Evolutionary conservation across 2,329 filamentous ascomycete genomes (phyloP).

Genomic region (Colletotrichum sp.): DNA sequence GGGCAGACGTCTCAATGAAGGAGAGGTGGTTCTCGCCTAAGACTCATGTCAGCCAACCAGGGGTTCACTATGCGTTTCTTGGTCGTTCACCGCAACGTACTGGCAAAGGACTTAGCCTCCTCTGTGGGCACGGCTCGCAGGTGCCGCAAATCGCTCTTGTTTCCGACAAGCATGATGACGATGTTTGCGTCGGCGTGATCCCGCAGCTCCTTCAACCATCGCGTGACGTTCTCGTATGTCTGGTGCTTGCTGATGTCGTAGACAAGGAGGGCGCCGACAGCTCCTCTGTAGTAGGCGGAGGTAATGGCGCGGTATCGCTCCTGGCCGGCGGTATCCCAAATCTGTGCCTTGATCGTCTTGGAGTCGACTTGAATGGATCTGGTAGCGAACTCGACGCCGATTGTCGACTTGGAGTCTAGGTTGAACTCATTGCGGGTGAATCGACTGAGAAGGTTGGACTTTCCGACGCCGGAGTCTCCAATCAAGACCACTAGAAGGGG

Average conservation of each 20-base stretch:
- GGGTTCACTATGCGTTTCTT: neutral
- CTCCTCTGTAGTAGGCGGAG: constrained; percentile 97
- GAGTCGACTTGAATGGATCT: constrained; percentile 98
- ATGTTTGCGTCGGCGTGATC: constrained; percentile 99
- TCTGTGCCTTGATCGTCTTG: constrained; percentile 99
- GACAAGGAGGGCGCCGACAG: constrained; percentile 94
- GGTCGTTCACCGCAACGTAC: constrained; percentile 53
- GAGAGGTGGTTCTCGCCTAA: constrained; percentile 96
- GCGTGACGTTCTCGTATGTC: constrained; percentile 98
- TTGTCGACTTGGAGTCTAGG: constrained; percentile 98
- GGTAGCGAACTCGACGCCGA: constrained; percentile 98
- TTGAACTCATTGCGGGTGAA: constrained; percentile 99
- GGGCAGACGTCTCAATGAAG: constrained; percentile 98
- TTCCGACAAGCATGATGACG: constrained; percentile 98
- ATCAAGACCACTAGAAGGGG: constrained; percentile 83
- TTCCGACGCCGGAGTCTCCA: constrained; percentile 98
- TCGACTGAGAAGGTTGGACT: constrained; percentile 98
- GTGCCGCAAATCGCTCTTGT: constrained; percentile 99
- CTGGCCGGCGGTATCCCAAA: constrained; percentile 99
- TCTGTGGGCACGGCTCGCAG: constrained; percentile 96
- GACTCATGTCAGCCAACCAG: neutral
- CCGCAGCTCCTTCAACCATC: constrained; percentile 98
- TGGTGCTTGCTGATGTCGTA: constrained; percentile 99
- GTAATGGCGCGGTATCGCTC: constrained; percentile 99
- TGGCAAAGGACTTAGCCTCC: constrained; percentile 97